These are phyloP conservation scores for Erodium texanum DNA, from an alignment of 441 rosid genomes.

Conservation along the genomic window DNA sequence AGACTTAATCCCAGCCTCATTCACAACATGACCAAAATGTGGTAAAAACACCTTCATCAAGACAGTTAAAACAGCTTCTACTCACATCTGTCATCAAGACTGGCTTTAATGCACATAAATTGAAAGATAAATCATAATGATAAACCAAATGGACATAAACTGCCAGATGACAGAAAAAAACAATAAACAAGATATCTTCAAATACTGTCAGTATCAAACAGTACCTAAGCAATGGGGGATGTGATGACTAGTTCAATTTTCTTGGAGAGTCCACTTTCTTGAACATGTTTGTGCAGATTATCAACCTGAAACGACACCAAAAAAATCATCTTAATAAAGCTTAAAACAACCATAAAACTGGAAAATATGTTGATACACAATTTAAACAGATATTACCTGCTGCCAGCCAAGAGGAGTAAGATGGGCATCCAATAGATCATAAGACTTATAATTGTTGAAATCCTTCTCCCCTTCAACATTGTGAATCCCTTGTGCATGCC, in stretches of 20 bases:
- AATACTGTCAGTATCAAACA: background rate
- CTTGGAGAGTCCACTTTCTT: slow-evolving; percentile 25
- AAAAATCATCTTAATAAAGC: background rate
- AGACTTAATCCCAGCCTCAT: background rate
- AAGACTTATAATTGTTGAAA: slow-evolving; percentile 24
- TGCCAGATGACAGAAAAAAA: background rate
- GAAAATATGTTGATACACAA: no score
- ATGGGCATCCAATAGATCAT: slow-evolving; percentile 40
- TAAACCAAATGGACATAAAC: background rate
- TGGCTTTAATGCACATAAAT: no score
- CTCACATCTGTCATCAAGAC: background rate
- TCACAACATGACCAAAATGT: background rate
- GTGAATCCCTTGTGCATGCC: slow-evolving; percentile 52
- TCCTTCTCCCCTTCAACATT: slow-evolving; percentile 47
- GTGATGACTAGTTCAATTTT: slow-evolving; percentile 34
- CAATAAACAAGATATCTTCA: background rate
- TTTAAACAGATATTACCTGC: slow-evolving; percentile 19
- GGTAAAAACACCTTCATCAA: background rate
- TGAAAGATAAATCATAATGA: no score
- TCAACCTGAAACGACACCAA: slow-evolving; percentile 25
- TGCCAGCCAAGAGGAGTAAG: slow-evolving; percentile 51
- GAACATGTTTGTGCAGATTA: slow-evolving; percentile 40
- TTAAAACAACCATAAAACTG: background rate
- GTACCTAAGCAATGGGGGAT: slow-evolving; percentile 46
- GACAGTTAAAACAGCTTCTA: background rate